Conservation (phyloP, 2,329 filamentous ascomycete genomes). For the Sclerotinia borealis region DNA sequence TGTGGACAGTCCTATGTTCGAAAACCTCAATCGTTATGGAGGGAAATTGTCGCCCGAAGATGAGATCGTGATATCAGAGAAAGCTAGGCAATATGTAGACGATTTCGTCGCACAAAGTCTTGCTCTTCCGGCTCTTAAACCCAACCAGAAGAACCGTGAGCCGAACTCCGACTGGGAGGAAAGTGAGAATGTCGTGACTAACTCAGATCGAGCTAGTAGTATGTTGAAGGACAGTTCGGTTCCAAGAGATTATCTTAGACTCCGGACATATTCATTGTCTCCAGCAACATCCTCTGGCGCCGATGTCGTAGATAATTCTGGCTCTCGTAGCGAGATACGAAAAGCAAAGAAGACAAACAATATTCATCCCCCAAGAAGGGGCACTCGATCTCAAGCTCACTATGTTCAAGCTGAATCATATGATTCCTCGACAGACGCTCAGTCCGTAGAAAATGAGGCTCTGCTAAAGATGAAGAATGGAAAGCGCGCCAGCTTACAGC, state of each 20-base stretch:
- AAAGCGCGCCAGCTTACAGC: not conserved
- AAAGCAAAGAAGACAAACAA: not conserved
- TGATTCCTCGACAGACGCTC: not conserved
- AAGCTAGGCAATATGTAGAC: slow-evolving; percentile 5
- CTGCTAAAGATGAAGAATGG: not conserved
- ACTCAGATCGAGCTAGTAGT: not conserved
- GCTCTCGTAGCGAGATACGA: not conserved
- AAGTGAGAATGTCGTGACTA: not conserved
- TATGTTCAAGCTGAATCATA: not conserved
- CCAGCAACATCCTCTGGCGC: not conserved
- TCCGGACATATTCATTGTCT: not conserved
- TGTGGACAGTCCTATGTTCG: not conserved
- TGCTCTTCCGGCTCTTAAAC: not conserved
- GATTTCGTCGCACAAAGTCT: slow-evolving; percentile 3
- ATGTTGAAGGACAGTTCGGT: not conserved
- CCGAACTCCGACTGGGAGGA: not conserved
- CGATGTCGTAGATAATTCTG: not conserved
- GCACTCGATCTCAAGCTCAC: not conserved
- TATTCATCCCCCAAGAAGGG: not conserved
- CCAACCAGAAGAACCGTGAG: not conserved
- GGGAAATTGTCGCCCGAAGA: not conserved
- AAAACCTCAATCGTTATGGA: not conserved
- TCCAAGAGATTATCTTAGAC: not conserved
- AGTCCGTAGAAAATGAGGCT: not conserved
- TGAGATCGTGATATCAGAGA: slow-evolving; percentile 8